Base-by-base conservation (phyloP, 192 early-diverging fungal species). In the Backusella parvicylindrica region DNA sequence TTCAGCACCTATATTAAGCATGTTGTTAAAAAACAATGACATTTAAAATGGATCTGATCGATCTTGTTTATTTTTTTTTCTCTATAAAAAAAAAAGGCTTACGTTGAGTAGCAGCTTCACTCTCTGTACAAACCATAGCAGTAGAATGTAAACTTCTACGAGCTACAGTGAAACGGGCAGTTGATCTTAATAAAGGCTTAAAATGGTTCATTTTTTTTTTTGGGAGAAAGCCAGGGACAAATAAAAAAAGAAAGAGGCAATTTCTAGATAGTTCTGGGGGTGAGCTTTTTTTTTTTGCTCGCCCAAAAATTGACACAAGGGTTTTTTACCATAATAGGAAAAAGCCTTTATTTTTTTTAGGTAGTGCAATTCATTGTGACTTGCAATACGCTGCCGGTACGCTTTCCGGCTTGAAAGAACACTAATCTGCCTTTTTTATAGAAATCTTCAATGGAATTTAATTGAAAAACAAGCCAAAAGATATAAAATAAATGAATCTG, bases 1-100 rank as follows among this genome's bases (percentile, higher is more conserved):
- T 64, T 86, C 82, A 43, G 80, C 87, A 26, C 81, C 83, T 84
- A 81, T 38, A 47, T 11, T 53, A 49, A 7, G 36, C 11, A 38
- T 56, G 3, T 23, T 26, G 11, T 28, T 16, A 21, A 56, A 9
- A 26, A 56, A 26, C 12, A 56, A 56, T 26, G n/a, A 26, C 23
- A 26, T 23, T 12, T 11, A 3, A 56, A 26, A 23, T 18, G 53
- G 1, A 28, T 21, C 26, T 9, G 53, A 23, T 23, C 53, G 23
- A 43, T 40, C 68, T 0, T 47, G 16, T 43, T 43, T 43, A 43
- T 47, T 18, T 13, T 18, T n/a, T 18, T 16, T 6, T 18, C 3
- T 26, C 2, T 21, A n/a, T 53, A 18, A 56, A 11, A 1, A 28
- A 26, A 23, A 1, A 28, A 26, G 13, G 21, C 23, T 72, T 72